Conservation (phyloP, 2,329 filamentous ascomycete species). For the Clonostachys byssicola region DNA sequence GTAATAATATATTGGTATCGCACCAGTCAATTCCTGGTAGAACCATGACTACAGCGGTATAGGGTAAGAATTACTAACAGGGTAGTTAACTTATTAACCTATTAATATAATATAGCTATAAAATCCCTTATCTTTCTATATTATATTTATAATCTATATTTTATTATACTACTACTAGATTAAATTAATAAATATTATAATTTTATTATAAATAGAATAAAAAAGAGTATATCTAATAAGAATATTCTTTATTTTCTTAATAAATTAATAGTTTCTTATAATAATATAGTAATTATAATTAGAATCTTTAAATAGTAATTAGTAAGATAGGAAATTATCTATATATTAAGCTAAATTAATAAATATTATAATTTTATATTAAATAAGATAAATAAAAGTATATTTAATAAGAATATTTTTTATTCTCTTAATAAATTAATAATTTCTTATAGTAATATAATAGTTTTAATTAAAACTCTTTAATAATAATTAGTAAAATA, state of each 20-base stretch:
- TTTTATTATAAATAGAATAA: background rate
- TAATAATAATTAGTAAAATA: background rate
- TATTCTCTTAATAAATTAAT: no score
- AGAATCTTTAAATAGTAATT: background rate
- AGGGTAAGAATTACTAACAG: no score
- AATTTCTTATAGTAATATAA: background rate
- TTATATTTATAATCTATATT: background rate
- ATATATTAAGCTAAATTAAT: background rate
- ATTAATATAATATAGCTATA: background rate
- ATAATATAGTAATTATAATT: background rate
- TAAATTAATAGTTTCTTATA: background rate
- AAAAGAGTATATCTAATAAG: background rate
- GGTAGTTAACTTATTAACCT: background rate
- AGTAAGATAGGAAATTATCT: background rate
- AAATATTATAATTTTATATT: background rate
- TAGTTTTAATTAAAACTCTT: background rate
- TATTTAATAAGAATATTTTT: background rate
- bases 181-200: background rate
- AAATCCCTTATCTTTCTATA: background rate
- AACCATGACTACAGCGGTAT: no score
- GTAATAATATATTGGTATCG: no score
- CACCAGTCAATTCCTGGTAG: no score
- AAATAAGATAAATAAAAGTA: background rate
- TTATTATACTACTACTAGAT: background rate
- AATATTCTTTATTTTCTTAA: background rate